phyloP scores from a whole-genome alignment of 371 early-diverging fungal genomes.

The Mucor velutinosus region DNA sequence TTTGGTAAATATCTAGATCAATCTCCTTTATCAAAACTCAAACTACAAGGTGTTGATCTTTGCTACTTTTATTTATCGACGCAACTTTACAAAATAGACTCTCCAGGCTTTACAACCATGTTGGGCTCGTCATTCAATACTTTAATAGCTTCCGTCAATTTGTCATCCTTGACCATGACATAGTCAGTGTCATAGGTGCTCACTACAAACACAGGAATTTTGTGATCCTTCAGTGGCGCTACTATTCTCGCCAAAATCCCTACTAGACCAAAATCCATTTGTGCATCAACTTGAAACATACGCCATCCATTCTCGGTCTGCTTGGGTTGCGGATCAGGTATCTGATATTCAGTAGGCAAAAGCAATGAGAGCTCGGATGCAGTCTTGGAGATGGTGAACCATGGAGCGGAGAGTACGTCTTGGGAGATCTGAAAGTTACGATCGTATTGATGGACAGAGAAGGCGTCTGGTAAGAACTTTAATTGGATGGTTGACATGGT shows the following conservation, averaged over 20 bases:
- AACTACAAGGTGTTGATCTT: too few species aligned
- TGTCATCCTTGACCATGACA: constrained; percentile 68
- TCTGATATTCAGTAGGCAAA: constrained; percentile 37
- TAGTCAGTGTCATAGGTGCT: constrained; percentile 84
- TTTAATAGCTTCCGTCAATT: constrained; percentile 16
- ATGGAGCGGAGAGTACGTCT: constrained; percentile 30
- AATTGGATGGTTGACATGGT: constrained; percentile 26
- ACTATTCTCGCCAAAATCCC: constrained; percentile 71
- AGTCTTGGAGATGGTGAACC: constrained; percentile 64
- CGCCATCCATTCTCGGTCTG: constrained; percentile 62
- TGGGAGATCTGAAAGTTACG: constrained; percentile 15
- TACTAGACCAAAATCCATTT: constrained; percentile 75
- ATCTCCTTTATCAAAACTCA: too few species aligned
- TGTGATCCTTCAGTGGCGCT: constrained; percentile 56
- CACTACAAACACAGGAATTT: constrained; percentile 72
- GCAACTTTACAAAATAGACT: constrained; percentile 5
- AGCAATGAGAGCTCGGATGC: constrained; percentile 60
- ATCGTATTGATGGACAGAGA: constrained; percentile 40
- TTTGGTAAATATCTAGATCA: too few species aligned
- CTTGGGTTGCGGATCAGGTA: constrained; percentile 26
- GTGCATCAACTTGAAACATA: constrained; percentile 66
- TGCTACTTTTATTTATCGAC: background rate
- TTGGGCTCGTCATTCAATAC: constrained; percentile 6
- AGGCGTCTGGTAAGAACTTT: constrained; percentile 36
- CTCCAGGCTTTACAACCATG: constrained; percentile 20